These are phyloP conservation scores for Vigna mungo DNA, from an alignment of 306 rosid species.

Conservation along the genomic window DNA sequence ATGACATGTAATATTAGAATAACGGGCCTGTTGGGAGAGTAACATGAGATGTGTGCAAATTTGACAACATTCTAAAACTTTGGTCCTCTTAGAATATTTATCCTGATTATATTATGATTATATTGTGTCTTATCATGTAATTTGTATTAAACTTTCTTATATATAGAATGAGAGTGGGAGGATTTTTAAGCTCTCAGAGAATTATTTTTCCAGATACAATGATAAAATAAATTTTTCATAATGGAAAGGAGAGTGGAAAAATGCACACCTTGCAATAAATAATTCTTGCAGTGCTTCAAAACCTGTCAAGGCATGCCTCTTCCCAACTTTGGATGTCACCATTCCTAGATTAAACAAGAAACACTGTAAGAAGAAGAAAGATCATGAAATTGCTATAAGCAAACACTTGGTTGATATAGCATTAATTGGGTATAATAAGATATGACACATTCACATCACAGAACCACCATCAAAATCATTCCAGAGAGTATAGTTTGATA, in stretches of 20 bases:
- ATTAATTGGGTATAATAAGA: too few relatives aligned
- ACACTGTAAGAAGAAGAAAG: neutral
- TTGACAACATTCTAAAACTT: neutral
- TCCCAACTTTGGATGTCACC: conserved; percentile 98
- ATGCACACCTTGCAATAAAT: conserved; percentile 75
- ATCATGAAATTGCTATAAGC: too few relatives aligned
- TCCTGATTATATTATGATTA: too few relatives aligned
- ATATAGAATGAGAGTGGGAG: too few relatives aligned
- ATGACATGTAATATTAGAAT: neutral
- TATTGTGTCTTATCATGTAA: too few relatives aligned
- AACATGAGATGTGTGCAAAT: neutral
- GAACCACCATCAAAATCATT: too few relatives aligned
- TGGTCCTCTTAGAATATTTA: neutral
- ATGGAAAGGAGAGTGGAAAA: neutral
- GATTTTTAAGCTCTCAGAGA: too few relatives aligned
- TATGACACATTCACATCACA: too few relatives aligned
- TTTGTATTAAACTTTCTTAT: too few relatives aligned
- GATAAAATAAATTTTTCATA: neutral
- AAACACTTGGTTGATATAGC: too few relatives aligned
- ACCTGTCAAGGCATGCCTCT: conserved; percentile 92
- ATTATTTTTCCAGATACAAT: neutral
- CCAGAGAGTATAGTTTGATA: too few relatives aligned
- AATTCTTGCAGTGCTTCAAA: conserved; percentile 90
- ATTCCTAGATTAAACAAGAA: conserved; percentile 65
- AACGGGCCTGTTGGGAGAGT: neutral